Conservation (phyloP, 164 flowering plant genomes). For the Piper betle region DNA sequence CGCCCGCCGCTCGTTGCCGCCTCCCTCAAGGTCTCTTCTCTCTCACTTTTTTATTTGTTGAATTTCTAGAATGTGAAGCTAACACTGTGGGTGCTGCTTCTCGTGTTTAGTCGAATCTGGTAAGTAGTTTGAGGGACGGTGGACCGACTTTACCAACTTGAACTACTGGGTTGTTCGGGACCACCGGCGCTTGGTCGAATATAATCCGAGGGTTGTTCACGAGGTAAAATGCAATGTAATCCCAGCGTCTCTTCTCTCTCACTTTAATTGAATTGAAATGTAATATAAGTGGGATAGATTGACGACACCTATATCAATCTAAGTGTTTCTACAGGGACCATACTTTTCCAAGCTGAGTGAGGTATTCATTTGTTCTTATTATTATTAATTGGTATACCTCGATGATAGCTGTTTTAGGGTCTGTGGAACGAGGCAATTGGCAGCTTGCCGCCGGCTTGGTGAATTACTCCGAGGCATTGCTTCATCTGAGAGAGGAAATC, state of each 20-base stretch:
- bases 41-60: neutral
- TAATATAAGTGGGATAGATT: no score
- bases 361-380: no score
- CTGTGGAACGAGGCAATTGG: constrained; percentile 89
- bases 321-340: no score
- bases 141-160: constrained; percentile 43
- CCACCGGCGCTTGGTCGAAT: constrained; percentile 63
- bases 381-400: no score
- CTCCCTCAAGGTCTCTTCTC: constrained; percentile 9
- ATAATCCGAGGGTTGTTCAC: no score
- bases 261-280: no score
- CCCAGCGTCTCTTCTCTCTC: no score
- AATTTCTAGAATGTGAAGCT: neutral
- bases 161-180: constrained; percentile 86
- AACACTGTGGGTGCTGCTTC: neutral
- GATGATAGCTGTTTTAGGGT: constrained; percentile 52
- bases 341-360: no score
- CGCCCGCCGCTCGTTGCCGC: constrained; percentile 5
- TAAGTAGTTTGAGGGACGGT: constrained; percentile 20
- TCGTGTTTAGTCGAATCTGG: constrained; percentile 27
- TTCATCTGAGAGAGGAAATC: constrained; percentile 79
- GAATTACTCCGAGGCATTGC: constrained; percentile 44
- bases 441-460: constrained; percentile 81
- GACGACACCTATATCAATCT: no score
- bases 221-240: no score